These are phyloP conservation scores for Xylaria nigripes DNA, from an alignment of 495 filamentous ascomycete genomes.

Conservation along the genomic window DNA sequence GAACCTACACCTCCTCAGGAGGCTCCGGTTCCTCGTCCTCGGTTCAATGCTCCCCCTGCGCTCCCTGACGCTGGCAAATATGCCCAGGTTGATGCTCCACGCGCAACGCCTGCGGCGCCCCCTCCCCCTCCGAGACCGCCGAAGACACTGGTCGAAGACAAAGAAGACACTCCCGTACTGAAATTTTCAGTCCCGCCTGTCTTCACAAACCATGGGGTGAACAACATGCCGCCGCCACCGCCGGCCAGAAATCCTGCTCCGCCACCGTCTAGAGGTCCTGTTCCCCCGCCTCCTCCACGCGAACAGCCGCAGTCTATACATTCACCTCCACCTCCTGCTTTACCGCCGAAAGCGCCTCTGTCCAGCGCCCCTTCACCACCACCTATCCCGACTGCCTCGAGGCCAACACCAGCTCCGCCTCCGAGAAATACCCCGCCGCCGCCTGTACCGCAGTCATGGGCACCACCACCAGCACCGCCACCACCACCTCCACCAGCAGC, in stretches of 20 bases:
- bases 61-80: conserved; percentile 80
- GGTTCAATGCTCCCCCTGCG: conserved; percentile 77
- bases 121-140: conserved; percentile 82
- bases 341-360: conserved; percentile 63
- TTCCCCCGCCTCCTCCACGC: conserved; percentile 58
- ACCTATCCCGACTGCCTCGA: conserved; percentile 27
- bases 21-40: conserved; percentile 45
- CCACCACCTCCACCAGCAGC: conserved; percentile 27
- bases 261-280: conserved; percentile 56
- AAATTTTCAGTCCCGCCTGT: conserved; percentile 76
- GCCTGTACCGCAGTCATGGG: conserved; percentile 33
- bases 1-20: conserved; percentile 53
- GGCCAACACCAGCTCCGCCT: conserved; percentile 27
- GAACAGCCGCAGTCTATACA: conserved; percentile 37
- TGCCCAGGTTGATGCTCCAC: conserved; percentile 50
- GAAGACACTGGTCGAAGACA: conserved; percentile 73
- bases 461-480: conserved; percentile 23
- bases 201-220: conserved; percentile 56
- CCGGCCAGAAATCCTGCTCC: conserved; percentile 60
- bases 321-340: conserved; percentile 27
- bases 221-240: conserved; percentile 61
- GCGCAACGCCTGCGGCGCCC: conserved; percentile 53
- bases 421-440: conserved; percentile 29
- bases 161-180: conserved; percentile 33
- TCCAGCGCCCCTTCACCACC: conserved; percentile 54